Base-by-base conservation (phyloP, 139 green algal genomes). In the Chlamydomonas schloesseri region DNA sequence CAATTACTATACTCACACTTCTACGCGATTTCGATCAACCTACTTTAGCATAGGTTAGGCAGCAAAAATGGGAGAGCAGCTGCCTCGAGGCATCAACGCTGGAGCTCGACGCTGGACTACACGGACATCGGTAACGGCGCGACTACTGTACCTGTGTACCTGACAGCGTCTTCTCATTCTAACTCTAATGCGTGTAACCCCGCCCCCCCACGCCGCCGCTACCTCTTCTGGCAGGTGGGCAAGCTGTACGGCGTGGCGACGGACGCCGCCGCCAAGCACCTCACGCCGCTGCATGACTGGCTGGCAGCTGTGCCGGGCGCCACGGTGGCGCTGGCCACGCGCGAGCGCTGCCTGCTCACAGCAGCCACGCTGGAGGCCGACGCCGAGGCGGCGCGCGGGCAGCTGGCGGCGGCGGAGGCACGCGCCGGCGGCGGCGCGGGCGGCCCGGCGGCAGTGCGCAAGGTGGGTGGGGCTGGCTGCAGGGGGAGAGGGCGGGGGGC, bases 281-380 rank as follows among this genome's bases (percentile, higher is more conserved):
- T 86, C n/a, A 26, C 33, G 14, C 80, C 80, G 18, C 33, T 86
- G 50, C 47, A 86, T 68, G 80, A 86, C 36, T 86, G 80, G 80
- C 80, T 86, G 80, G 80, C 80, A 47, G 80, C 80, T 26, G 67
- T 31, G 50, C 67, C 80, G 2, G 67, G 34, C 24, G 67, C 67
- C 4, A 20, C 26, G 1, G 24, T n/a, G 8, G 80, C 67, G 50
- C 80, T 86, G 65, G 80, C 80, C 50, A 36, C 80, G 23, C n/a
- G 80, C 47, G 67, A 86, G 80, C 67, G 80, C 47, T 86, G 80
- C 47, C 80, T 86, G 80, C 80, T 86, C 10, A 86, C 80, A 29
- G 10, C 58, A 33, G 80, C 80, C 23, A 86, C 80, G 3, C 47
- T 86, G 47, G 79, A 77, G 65, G 17, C n/a, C 28, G 79, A 86